Evolutionary conservation across 176 grass and related monocot species (phyloP).

Genomic region (Oryza coarctata): DNA sequence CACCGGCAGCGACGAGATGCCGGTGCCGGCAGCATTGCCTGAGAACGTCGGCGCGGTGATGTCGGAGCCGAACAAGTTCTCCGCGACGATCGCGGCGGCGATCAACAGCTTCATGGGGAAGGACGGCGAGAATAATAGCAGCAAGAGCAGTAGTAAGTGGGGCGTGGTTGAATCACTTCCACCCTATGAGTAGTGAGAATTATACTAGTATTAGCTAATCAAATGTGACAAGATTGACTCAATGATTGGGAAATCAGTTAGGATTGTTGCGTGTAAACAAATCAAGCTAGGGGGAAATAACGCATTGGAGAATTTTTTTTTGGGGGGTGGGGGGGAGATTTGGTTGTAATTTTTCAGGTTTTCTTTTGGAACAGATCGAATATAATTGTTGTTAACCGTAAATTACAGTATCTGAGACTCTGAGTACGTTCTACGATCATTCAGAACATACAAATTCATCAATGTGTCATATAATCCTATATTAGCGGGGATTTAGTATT

Average conservation of each 20-base stretch:
- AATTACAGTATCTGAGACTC: constrained; percentile 15
- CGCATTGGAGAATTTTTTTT: constrained; percentile 4
- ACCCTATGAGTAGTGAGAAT: constrained; percentile 33
- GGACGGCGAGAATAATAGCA: constrained; percentile 62
- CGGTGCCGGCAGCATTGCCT: background rate
- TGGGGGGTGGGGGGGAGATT: too few relatives aligned
- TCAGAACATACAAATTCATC: background rate
- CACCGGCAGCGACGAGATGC: constrained; percentile 19
- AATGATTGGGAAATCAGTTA: background rate
- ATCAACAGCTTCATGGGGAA: constrained; percentile 58
- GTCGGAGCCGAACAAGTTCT: constrained; percentile 50
- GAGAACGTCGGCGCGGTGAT: constrained; percentile 32
- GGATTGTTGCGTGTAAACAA: constrained; percentile 36
- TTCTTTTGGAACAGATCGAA: background rate
- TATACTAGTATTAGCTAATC: constrained; percentile 26
- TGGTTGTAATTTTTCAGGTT: constrained; percentile 21
- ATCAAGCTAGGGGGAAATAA: constrained; percentile 20
- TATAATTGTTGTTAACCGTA: constrained; percentile 34
- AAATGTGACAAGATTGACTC: constrained; percentile 14
- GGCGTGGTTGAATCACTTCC: constrained; percentile 44
- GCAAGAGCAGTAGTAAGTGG: constrained; percentile 48
- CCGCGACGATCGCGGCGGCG: constrained; percentile 38
- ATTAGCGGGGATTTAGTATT: background rate
- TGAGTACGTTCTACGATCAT: too few relatives aligned
- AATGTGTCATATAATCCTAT: background rate